Percentiles rank a stretch among this genome's conserved stretches.
Evolutionary conservation across 345 rosid genomes (phyloP).

Genomic region (Erysimum cheiranthoides): DNA sequence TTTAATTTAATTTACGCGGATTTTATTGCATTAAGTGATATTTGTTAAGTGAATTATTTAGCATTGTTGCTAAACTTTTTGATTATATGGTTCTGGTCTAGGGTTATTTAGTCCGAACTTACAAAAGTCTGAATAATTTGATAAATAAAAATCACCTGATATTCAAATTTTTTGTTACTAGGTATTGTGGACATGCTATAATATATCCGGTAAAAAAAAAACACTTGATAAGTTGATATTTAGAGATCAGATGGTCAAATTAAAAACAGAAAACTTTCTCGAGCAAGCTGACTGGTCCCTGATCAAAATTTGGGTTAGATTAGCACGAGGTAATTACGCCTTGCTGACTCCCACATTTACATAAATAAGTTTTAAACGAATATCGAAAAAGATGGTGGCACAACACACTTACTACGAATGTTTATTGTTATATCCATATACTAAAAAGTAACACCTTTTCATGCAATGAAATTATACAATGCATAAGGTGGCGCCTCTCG

Average conservation of each 20-base stretch:
- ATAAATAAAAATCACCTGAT: no score
- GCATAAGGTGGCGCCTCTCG: slow-evolving; percentile 10
- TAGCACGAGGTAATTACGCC: not conserved
- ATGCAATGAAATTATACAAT: slow-evolving; percentile 7
- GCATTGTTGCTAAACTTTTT: not conserved
- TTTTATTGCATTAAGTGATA: not conserved
- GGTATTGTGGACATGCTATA: no score
- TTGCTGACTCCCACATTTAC: not conserved
- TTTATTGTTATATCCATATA: not conserved
- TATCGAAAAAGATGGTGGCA: not conserved
- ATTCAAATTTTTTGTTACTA: no score
- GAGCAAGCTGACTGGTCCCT: not conserved
- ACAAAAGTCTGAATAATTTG: no score
- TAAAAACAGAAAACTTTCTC: not conserved
- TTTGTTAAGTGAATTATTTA: not conserved
- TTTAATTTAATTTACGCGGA: not conserved
- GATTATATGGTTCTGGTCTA: not conserved
- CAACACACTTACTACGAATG: not conserved
- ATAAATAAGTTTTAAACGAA: not conserved
- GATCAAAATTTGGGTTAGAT: not conserved
- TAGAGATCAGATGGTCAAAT: no score
- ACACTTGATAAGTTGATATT: no score
- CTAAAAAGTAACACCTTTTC: slow-evolving; percentile 6
- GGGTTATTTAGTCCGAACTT: no score
- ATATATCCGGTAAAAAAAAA: no score